phyloP scores from a whole-genome alignment of 176 grass and related monocot genomes.

The Cocos nucifera region DNA sequence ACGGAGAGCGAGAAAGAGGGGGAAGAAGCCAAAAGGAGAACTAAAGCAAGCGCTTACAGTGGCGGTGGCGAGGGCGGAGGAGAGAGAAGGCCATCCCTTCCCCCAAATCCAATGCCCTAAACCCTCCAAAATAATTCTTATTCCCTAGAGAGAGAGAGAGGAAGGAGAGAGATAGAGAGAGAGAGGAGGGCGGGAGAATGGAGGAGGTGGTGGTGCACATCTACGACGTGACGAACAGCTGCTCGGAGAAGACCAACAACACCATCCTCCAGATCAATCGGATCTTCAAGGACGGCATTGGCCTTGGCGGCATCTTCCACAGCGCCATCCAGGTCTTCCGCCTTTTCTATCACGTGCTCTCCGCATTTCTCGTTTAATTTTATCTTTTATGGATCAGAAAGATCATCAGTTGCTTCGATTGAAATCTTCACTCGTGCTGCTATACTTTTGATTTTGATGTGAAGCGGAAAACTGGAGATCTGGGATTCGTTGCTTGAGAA shows the following conservation, averaged over 20 bases:
- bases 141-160: background rate
- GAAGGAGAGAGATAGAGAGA: background rate
- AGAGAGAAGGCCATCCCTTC: too few relatives aligned
- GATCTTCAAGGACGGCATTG: constrained; percentile 53
- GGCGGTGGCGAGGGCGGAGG: too few relatives aligned
- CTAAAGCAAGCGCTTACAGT: too few relatives aligned
- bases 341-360: background rate
- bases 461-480: too few relatives aligned
- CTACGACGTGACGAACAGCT: constrained; percentile 38
- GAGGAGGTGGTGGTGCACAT: constrained; percentile 41
- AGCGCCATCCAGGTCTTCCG: constrained; percentile 41
- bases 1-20: too few relatives aligned
- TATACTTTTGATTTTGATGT: too few relatives aligned
- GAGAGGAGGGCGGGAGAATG: background rate
- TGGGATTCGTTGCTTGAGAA: too few relatives aligned
- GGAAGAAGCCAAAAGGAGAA: too few relatives aligned
- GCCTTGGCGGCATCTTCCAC: constrained; percentile 58
- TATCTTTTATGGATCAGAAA: background rate
- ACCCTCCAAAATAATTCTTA: too few relatives aligned
- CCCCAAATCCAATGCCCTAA: too few relatives aligned
- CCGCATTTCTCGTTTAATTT: background rate
- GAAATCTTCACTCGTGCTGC: too few relatives aligned
- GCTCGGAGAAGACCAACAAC: constrained; percentile 21
- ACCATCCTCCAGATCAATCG: constrained; percentile 53
- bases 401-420: too few relatives aligned